phyloP scores from a whole-genome alignment of 2,329 filamentous ascomycete species.

The Diaporthe amygdali region DNA sequence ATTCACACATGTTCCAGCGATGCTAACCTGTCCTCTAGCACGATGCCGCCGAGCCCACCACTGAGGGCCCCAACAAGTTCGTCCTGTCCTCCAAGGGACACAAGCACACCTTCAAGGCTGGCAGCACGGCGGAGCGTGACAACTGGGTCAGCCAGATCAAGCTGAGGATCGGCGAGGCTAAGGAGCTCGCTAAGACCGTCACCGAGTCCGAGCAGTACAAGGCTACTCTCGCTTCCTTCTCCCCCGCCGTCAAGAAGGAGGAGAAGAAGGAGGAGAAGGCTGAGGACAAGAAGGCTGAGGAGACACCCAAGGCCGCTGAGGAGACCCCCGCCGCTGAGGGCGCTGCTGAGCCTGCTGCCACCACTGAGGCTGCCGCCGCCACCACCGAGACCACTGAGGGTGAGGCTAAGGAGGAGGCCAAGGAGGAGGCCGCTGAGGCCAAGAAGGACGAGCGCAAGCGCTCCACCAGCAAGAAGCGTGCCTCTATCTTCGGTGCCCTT shows the following conservation, averaged over 20 bases:
- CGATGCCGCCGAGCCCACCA: conserved; percentile 72
- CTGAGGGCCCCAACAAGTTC: conserved; percentile 82
- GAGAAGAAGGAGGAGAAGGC: conserved; percentile 46
- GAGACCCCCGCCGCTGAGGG: conserved; percentile 39
- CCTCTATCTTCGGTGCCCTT: conserved; percentile 66
- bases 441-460: conserved; percentile 66
- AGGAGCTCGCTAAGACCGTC: conserved; percentile 76
- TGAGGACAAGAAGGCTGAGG: conserved; percentile 37
- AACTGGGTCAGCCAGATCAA: conserved; percentile 90
- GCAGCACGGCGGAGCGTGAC: conserved; percentile 77
- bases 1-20: neutral
- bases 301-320: conserved; percentile 38
- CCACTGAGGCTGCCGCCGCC: conserved; percentile 38
- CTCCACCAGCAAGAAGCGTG: conserved; percentile 69
- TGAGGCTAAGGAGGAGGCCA: conserved; percentile 36
- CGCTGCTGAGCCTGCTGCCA: conserved; percentile 37
- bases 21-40: conserved; percentile 42
- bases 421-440: conserved; percentile 51
- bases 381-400: conserved; percentile 35
- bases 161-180: conserved; percentile 82
- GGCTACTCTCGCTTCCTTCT: conserved; percentile 75
- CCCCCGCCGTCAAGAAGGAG: conserved; percentile 53
- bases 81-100: conserved; percentile 82
- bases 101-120: conserved; percentile 94
- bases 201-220: conserved; percentile 88